These are phyloP conservation scores for Lepidopterella palustris DNA, from an alignment of 495 filamentous ascomycete species.

Conservation along the genomic window DNA sequence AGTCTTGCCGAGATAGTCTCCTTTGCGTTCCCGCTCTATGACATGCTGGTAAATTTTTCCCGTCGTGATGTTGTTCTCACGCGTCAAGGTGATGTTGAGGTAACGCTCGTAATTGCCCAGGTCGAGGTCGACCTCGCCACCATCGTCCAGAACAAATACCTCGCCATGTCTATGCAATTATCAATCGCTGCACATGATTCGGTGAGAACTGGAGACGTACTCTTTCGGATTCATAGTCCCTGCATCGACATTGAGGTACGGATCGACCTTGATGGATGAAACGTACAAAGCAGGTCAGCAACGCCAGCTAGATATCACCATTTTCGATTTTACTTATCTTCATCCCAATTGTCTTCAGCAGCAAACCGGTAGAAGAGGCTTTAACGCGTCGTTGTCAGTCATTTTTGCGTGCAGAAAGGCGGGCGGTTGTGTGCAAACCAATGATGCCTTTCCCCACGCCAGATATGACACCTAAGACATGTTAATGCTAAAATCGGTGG, in stretches of 20 bases:
- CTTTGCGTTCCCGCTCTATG: slow-evolving; percentile 68
- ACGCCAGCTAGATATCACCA: slow-evolving; percentile 18
- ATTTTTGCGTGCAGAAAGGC: slow-evolving; percentile 2
- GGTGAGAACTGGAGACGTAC: slow-evolving; percentile 41
- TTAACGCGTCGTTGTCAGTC: slow-evolving; percentile 31
- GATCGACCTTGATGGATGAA: slow-evolving; percentile 72
- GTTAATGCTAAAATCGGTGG: not conserved
- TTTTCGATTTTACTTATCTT: slow-evolving; percentile 45
- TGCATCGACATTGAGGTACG: slow-evolving; percentile 81
- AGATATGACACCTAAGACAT: slow-evolving; percentile 59
- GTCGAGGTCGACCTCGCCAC: slow-evolving; percentile 84
- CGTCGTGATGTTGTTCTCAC: slow-evolving; percentile 89
- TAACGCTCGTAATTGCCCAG: slow-evolving; percentile 94
- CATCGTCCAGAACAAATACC: slow-evolving; percentile 67
- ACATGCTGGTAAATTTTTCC: slow-evolving; percentile 92
- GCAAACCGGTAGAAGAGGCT: slow-evolving; percentile 65
- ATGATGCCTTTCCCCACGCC: slow-evolving; percentile 82
- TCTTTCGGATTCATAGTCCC: slow-evolving; percentile 74
- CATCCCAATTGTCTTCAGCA: slow-evolving; percentile 78
- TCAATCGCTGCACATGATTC: not conserved
- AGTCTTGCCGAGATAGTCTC: slow-evolving; percentile 85
- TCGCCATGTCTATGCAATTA: slow-evolving; percentile 56
- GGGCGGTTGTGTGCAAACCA: slow-evolving; percentile 42
- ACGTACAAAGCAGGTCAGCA: slow-evolving; percentile 43
- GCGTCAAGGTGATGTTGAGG: slow-evolving; percentile 61